Base-by-base conservation (phyloP, 2,329 filamentous ascomycete species). In the Diaporthe sp. region DNA sequence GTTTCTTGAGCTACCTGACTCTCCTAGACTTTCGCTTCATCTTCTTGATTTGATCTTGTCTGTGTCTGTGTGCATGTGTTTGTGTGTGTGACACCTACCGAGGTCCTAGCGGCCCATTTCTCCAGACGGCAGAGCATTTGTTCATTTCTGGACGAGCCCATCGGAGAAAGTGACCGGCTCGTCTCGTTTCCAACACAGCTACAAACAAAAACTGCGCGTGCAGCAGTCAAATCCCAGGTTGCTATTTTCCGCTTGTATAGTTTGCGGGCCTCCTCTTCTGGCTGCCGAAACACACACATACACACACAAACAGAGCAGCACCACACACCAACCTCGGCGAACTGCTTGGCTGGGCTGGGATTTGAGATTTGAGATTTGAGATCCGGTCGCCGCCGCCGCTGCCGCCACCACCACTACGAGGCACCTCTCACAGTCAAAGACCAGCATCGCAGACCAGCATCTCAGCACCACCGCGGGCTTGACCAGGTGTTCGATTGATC, bases 401-500 rank as follows among this genome's bases (percentile, higher is more conserved):
- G 39, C 60, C 25, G 39, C 39, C 39, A 19, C 60, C 51, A 55
- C 31, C 53, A 58, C 31, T 17, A 42, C 58, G 7, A 55, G 10
- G n/a, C 62, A 67, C 62, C 61, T 51, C 42, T 34, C 61, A 37
- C 28, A 51, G 42, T 34, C 61, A 19, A 28, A 37, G 5, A 13
- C 46, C 58, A 55, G 34, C 37, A 42, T 61, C 37, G 58, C 37
- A 15, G 44, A n/a, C 44, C 46, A 67, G 22, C n/a, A 44, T 25
- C 28, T 17, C 34, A 46, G 55, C 42, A 65, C 46, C 28, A 55
- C 53, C 13, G 15, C 53, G 60, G 49, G 55, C 57, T 71, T 53
- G 72, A 68, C 60, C 51, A 57, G 51, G 61, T 68, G 61, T 57
- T 73, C 49, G 60, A 58, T 60, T 60, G 71, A 57, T 65, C 71